phyloP scores from a whole-genome alignment of 2,329 filamentous ascomycete species.

The Dendrostoma leiphaemia region DNA sequence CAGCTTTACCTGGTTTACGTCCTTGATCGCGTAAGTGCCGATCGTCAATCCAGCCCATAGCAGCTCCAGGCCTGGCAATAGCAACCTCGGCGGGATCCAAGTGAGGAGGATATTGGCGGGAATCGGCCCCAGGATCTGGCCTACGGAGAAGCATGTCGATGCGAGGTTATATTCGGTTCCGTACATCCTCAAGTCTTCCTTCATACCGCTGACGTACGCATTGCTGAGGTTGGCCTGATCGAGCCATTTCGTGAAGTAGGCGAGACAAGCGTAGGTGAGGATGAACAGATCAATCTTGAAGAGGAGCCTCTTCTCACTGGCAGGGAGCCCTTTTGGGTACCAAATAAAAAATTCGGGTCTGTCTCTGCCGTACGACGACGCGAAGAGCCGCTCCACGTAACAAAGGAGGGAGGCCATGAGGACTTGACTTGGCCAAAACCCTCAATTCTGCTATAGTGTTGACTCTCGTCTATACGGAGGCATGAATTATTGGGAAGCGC shows the following conservation, averaged over 20 bases:
- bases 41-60: conserved; percentile 24
- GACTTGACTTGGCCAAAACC: no score
- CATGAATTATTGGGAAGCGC: no score
- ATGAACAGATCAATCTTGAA: conserved; percentile 32
- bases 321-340: conserved; percentile 24
- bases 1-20: conserved; percentile 19
- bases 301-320: conserved; percentile 26
- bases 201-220: conserved; percentile 48
- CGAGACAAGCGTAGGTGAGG: conserved; percentile 26
- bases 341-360: conserved; percentile 26
- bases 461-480: no score
- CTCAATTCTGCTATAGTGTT: no score
- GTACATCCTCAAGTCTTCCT: conserved; percentile 38
- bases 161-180: conserved; percentile 22
- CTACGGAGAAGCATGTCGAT: conserved; percentile 18
- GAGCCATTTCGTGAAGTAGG: conserved; percentile 29
- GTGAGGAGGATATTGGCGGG: conserved; percentile 23
- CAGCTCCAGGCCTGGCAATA: conserved; percentile 44
- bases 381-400: conserved; percentile 25
- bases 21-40: conserved; percentile 20
- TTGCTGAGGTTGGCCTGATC: conserved; percentile 34
- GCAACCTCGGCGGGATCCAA: conserved; percentile 42
- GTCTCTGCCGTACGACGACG: conserved; percentile 27
- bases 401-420: conserved; percentile 17
- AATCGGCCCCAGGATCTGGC: conserved; percentile 22